Percentiles rank a stretch among this genome's conserved stretches.
Evolutionary conservation across 257 asterid species (phyloP).

Genomic region (Solanum boliviense): DNA sequence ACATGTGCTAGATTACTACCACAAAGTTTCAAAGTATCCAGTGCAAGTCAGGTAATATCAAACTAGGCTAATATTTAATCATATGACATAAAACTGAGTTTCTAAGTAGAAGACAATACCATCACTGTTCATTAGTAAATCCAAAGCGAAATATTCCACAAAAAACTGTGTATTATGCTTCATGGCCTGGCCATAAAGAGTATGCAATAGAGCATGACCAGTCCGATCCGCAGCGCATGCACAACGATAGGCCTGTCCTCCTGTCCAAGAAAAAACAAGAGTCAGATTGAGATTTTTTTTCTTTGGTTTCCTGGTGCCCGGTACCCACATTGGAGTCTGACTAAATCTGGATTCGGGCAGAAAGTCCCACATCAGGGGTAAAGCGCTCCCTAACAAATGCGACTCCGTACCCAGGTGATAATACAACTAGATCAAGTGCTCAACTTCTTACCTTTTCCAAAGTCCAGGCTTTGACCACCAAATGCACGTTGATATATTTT

Average conservation of each 20-base stretch:
- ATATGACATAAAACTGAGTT: not conserved
- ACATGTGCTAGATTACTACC: not conserved
- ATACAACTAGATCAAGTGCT: not conserved
- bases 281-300: not conserved
- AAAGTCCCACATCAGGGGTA: not conserved
- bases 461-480: slow-evolving; percentile 95
- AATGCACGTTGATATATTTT: slow-evolving; percentile 96
- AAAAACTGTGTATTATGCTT: slow-evolving; percentile 94
- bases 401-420: not conserved
- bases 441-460: slow-evolving; percentile 65
- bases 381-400: not conserved
- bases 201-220: slow-evolving; percentile 95
- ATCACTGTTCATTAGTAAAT: slow-evolving; percentile 69
- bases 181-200: slow-evolving; percentile 99
- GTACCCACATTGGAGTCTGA: not conserved
- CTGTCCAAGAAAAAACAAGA: slow-evolving; percentile 19
- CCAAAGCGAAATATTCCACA: slow-evolving; percentile 93
- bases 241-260: slow-evolving; percentile 99
- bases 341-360: not conserved
- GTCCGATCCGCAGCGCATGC: slow-evolving; percentile 99
- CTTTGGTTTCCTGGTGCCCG: not conserved
- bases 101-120: slow-evolving; percentile 34
- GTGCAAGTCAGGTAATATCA: not conserved
- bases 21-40: not conserved
- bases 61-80: not conserved